A percentile compares a stretch with the other conserved stretches of the same genome.
Conservation (phyloP, 2,329 filamentous ascomycete genomes). For the Corniculantispora saksenae region DNA sequence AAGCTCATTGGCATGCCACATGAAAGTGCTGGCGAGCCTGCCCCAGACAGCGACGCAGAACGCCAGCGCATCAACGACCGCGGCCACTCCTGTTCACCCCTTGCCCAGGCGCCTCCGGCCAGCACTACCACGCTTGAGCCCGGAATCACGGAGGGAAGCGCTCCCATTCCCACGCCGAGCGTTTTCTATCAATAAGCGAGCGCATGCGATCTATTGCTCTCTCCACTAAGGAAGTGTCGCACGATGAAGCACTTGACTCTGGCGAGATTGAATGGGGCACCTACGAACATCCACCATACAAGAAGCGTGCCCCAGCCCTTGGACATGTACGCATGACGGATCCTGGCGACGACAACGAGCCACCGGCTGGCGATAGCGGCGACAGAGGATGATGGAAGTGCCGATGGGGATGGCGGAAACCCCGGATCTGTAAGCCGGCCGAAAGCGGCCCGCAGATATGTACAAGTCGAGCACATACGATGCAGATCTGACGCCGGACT, state of each 20-base stretch:
- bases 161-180: conserved; percentile 3
- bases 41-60: no score
- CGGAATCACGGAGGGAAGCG: no score
- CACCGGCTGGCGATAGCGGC: background rate
- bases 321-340: background rate
- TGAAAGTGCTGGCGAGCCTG: no score
- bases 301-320: background rate
- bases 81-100: no score
- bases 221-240: background rate
- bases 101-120: no score
- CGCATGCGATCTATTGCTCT: background rate
- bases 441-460: background rate
- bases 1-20: no score
- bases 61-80: no score
- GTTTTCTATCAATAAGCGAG: no score
- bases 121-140: no score
- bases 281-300: background rate
- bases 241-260: background rate
- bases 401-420: background rate
- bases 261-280: background rate
- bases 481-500: background rate
- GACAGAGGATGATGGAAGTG: background rate
- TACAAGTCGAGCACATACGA: background rate
- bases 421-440: background rate
- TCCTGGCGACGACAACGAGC: background rate